phyloP scores from a whole-genome alignment of 805 yeast species.

The Blastobotrys muscicola region DNA sequence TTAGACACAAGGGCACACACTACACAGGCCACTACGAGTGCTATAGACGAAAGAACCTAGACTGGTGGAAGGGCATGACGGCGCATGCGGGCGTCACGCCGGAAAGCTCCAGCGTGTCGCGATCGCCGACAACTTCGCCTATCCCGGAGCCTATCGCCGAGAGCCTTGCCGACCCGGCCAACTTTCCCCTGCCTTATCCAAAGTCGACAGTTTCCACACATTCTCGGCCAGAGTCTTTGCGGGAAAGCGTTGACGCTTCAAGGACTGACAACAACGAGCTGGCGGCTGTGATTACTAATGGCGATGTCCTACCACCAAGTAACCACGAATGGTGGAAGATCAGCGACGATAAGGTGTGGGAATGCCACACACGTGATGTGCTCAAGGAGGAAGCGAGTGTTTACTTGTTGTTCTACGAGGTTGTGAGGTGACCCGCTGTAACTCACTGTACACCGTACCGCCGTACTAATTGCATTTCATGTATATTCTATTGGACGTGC shows the following conservation, averaged over 20 bases:
- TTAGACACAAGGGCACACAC: conserved; percentile 85
- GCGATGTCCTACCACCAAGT: conserved; percentile 35
- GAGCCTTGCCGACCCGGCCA: not conserved
- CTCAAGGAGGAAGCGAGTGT: conserved; percentile 65
- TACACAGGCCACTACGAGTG: conserved; percentile 87
- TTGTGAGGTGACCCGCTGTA: not conserved
- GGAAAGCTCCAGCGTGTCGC: not conserved
- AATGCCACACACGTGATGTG: conserved; percentile 48
- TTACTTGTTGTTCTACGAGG: conserved; percentile 71
- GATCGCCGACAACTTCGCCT: conserved; percentile 1
- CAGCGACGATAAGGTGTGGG: conserved; percentile 65
- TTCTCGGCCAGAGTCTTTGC: not conserved
- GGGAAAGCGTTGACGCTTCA: not conserved
- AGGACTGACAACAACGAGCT: not conserved
- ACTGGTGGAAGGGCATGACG: conserved; percentile 15
- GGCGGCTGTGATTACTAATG: not conserved
- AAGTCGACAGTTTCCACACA: not conserved
- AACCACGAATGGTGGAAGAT: conserved; percentile 56
- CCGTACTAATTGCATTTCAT: not conserved
- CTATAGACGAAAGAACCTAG: conserved; percentile 50
- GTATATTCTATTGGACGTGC: not conserved
- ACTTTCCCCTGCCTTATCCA: not conserved
- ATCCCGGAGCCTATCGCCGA: not conserved
- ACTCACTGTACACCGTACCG: too few relatives aligned
- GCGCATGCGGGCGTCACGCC: not conserved